Evolutionary conservation across 2,329 filamentous ascomycete species (phyloP).

Genomic region (Talaromyces sp.): DNA sequence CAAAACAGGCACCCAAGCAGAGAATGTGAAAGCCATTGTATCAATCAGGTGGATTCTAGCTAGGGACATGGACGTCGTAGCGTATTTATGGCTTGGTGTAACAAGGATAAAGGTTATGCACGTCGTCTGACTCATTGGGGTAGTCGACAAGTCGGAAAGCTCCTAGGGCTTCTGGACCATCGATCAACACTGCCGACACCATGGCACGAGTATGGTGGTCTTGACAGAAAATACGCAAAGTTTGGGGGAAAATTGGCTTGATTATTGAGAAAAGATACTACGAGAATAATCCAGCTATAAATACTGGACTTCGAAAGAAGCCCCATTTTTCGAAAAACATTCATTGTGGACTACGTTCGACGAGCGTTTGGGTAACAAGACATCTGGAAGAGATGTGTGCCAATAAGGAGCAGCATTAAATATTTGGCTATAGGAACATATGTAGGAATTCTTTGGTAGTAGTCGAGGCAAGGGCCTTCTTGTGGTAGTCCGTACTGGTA

Average conservation of each 20-base stretch:
- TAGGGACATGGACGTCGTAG: conserved; percentile 35
- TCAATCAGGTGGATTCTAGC: conserved; percentile 41
- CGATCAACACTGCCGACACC: conserved; percentile 28
- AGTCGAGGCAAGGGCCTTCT: not conserved
- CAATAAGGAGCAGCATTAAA: not conserved
- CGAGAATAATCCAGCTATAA: not conserved
- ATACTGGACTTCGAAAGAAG: not conserved
- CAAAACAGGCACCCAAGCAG: conserved; percentile 40
- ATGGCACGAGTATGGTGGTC: conserved; percentile 36
- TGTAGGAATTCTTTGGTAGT: not conserved
- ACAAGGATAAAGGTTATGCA: conserved; percentile 37
- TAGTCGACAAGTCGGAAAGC: conserved; percentile 36
- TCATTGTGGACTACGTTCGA: not conserved
- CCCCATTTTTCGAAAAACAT: not conserved
- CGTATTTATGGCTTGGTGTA: conserved; percentile 38
- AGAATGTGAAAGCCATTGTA: conserved; percentile 39
- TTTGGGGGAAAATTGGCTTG: conserved; percentile 37
- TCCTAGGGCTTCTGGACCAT: conserved; percentile 31
- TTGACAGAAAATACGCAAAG: conserved; percentile 33
- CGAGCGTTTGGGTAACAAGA: not conserved
- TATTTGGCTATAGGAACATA: not conserved
- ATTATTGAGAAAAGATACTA: conserved; percentile 31
- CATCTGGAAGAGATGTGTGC: not conserved
- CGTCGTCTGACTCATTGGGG: conserved; percentile 35
- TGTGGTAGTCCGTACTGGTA: not conserved